Percentiles rank a stretch among this genome's conserved stretches.
phyloP scores from a whole-genome alignment of 208 protist genomes.

The Trypanosoma theileri region DNA sequence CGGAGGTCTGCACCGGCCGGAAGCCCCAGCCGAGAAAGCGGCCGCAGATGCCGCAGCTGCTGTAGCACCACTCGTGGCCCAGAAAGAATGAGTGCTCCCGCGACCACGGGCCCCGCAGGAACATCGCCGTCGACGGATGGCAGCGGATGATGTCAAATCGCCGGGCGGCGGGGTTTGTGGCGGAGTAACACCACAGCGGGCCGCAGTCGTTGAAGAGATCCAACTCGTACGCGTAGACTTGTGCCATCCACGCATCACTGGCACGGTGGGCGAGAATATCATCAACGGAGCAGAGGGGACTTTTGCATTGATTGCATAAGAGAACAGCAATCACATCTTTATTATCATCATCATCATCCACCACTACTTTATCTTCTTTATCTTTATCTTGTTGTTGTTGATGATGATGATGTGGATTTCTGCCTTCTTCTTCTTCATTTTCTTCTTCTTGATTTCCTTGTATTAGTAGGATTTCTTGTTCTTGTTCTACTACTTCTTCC shows the following conservation, averaged over 20 bases:
- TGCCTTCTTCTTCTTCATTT: no score
- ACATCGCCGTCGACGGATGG: slow-evolving; percentile 11
- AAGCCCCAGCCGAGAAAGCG: slow-evolving; percentile 85
- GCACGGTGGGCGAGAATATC: slow-evolving; percentile 52
- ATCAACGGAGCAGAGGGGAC: background rate
- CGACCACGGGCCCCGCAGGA: slow-evolving; percentile 41
- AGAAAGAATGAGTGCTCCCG: slow-evolving; percentile 78
- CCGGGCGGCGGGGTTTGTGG: slow-evolving; percentile 59
- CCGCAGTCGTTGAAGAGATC: slow-evolving; percentile 58
- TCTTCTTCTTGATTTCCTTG: no score
- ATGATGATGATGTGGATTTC: no score
- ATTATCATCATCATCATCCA: no score
- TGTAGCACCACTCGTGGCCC: slow-evolving; percentile 72
- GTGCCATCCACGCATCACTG: slow-evolving; percentile 34
- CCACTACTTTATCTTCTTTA: no score
- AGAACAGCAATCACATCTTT: background rate
- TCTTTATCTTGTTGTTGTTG: no score
- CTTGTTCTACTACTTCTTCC: no score
- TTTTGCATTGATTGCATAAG: background rate
- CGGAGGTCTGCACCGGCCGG: slow-evolving; percentile 13
- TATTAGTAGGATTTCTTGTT: no score
- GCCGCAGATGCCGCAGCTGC: slow-evolving; percentile 52
- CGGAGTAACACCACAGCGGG: slow-evolving; percentile 74
- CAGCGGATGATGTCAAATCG: slow-evolving; percentile 78
- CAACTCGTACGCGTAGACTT: slow-evolving; percentile 78